These are phyloP conservation scores for Lentinula sp. DNA, from an alignment of 768 basidiomycete species.

Conservation along the genomic window DNA sequence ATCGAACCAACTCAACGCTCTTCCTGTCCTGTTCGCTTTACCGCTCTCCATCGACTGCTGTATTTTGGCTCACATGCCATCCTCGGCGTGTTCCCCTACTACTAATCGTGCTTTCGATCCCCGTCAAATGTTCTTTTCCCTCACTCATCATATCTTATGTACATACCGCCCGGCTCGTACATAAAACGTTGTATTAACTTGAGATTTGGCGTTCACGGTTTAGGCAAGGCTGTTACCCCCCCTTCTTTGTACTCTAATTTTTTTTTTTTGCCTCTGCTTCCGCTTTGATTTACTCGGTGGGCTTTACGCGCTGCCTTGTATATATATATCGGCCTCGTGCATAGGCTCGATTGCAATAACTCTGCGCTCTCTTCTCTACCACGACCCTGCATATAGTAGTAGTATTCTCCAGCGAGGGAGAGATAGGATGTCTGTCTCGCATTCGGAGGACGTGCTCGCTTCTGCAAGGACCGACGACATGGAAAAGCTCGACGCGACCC, in stretches of 20 bases:
- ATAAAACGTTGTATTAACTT: not conserved
- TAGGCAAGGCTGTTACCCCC: not conserved
- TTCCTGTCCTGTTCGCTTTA: not conserved
- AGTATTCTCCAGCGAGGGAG: not conserved
- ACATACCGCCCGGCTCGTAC: not conserved
- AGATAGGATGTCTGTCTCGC: not conserved
- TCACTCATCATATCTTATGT: not conserved
- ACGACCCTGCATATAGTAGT: not conserved
- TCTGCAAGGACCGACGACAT: not conserved
- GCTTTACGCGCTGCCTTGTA: not conserved
- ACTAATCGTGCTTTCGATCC: not conserved
- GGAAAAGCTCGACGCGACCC: not conserved
- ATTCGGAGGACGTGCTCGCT: conserved; percentile 3
- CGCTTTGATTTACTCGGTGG: not conserved
- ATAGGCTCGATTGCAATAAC: not conserved
- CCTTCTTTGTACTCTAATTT: not conserved
- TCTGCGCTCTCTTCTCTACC: not conserved
- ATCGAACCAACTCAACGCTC: not conserved
- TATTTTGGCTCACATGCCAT: not conserved
- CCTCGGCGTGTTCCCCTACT: not conserved
- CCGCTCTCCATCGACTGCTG: not conserved
- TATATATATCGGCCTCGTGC: conserved; percentile 6
- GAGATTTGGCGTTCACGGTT: not conserved
- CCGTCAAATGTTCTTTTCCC: not conserved
- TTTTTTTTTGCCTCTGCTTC: not conserved